Percentiles rank a stretch among this genome's conserved stretches.
Evolutionary conservation across 306 rosid species (phyloP).

Genomic region (Sicyos baderoa): DNA sequence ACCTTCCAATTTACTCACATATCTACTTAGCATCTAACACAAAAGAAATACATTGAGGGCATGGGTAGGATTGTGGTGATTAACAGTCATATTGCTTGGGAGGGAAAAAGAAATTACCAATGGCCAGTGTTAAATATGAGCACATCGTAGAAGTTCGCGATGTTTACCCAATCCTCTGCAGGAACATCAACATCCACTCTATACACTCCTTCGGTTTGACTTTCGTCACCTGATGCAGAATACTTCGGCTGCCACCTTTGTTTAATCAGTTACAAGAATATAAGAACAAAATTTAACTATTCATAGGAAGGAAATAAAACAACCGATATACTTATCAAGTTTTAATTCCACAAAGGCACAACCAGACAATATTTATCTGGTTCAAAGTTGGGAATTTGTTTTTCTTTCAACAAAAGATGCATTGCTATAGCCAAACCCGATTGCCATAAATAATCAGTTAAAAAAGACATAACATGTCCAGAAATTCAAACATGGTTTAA

Average conservation of each 20-base stretch:
- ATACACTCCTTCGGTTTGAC: constrained; percentile 50
- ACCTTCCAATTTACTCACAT: neutral
- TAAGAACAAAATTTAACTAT: constrained; percentile 28
- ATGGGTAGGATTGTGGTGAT: neutral
- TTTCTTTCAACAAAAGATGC: neutral
- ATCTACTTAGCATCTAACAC: neutral
- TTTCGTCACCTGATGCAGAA: constrained; percentile 29
- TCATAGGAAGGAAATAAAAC: neutral
- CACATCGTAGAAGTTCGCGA: constrained; percentile 66
- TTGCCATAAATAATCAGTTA: neutral
- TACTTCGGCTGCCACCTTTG: constrained; percentile 74
- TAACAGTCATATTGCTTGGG: neutral
- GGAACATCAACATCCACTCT: constrained; percentile 87
- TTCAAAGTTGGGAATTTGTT: neutral
- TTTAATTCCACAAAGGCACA: neutral
- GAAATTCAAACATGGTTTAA: neutral
- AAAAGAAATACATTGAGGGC: neutral
- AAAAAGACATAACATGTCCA: neutral
- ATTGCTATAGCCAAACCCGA: neutral
- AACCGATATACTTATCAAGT: neutral
- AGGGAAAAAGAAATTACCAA: constrained; percentile 45
- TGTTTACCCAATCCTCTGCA: constrained; percentile 70
- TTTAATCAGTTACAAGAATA: constrained; percentile 42
- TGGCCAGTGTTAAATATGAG: constrained; percentile 87
- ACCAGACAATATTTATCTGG: neutral